Evolutionary conservation across 192 early-diverging fungal genomes (phyloP).

Genomic region (Coemansia sp.): DNA sequence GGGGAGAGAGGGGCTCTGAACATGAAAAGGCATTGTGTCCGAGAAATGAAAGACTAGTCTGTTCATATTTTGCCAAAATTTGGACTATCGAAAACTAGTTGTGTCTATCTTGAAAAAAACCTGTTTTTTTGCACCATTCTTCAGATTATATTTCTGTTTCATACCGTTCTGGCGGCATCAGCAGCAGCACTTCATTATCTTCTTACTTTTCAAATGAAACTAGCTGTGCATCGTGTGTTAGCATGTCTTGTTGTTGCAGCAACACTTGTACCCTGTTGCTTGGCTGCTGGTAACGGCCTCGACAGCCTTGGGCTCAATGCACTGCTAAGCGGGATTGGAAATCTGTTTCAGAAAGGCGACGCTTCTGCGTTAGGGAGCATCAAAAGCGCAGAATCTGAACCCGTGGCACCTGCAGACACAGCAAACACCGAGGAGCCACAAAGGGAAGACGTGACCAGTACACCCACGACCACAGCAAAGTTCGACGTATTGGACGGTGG

Average conservation of each 20-base stretch:
- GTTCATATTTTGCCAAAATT: neutral
- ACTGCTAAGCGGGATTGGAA: neutral
- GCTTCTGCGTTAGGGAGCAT: neutral
- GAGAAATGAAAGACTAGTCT: too few species aligned
- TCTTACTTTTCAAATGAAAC: neutral
- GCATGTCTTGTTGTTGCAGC: neutral
- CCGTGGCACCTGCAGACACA: neutral
- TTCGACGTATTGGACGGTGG: neutral
- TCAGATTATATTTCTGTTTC: too few species aligned
- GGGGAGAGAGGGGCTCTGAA: neutral
- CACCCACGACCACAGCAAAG: neutral
- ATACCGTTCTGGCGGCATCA: too few species aligned
- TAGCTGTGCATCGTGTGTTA: neutral
- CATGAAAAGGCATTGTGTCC: too few species aligned
- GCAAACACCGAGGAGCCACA: neutral
- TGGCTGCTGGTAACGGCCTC: neutral
- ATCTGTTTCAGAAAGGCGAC: constrained; percentile 2
- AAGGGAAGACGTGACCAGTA: neutral
- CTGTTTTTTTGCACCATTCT: too few species aligned
- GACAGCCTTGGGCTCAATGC: constrained; percentile 1
- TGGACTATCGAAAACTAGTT: neutral
- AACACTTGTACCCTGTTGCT: neutral
- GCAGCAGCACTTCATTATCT: too few species aligned
- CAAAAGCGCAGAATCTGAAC: neutral
- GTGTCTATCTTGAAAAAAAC: too few species aligned